These are phyloP conservation scores for Capsicum pubescens DNA, from an alignment of 257 asterid genomes.

Conservation along the genomic window DNA sequence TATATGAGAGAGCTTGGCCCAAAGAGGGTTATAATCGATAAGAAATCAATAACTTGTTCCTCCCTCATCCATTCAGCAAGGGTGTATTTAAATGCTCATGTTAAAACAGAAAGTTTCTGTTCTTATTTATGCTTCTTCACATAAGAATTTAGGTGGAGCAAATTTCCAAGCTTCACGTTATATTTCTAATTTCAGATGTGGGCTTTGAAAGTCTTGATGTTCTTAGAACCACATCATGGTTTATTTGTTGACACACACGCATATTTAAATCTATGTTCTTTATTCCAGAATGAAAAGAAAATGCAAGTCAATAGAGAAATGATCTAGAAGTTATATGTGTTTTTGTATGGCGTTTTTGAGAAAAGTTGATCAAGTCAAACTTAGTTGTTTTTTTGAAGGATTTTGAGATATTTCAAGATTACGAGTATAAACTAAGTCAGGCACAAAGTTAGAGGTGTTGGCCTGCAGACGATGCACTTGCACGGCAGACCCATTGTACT, in stretches of 20 bases:
- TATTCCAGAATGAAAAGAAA: background rate
- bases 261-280: background rate
- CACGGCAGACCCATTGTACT: background rate
- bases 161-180: background rate
- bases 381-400: background rate
- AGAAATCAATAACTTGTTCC: background rate
- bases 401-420: slow-evolving; percentile 6
- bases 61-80: background rate
- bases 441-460: background rate
- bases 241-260: background rate
- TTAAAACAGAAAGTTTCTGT: background rate
- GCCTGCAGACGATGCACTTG: background rate
- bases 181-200: background rate
- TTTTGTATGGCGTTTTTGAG: background rate
- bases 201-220: background rate
- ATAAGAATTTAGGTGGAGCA: background rate
- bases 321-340: background rate
- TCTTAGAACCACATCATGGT: background rate
- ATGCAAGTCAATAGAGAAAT: background rate
- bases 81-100: background rate
- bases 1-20: slow-evolving; percentile 80
- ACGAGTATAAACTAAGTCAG: background rate
- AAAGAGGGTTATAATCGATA: slow-evolving; percentile 85
- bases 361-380: background rate
- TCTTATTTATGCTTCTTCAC: background rate